Evolutionary conservation across 805 yeast genomes (phyloP).

Genomic region (Yarrowia sp.): DNA sequence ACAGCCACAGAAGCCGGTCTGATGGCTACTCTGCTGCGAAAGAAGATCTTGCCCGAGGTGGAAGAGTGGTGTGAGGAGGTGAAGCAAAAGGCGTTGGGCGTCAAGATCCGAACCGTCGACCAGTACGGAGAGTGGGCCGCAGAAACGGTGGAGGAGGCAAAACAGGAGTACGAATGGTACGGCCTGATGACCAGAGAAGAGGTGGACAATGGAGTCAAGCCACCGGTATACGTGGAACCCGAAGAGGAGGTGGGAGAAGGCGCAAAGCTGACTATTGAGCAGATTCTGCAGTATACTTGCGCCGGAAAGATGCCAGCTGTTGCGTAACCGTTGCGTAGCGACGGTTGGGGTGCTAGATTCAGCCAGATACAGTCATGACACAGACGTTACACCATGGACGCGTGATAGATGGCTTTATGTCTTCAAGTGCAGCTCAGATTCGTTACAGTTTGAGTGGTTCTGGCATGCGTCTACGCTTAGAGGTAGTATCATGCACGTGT

Average conservation of each 20-base stretch:
- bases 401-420: too few relatives aligned
- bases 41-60: slow-evolving; percentile 87
- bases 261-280: not conserved
- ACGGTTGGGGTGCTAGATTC: too few relatives aligned
- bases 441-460: too few relatives aligned
- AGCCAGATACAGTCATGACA: too few relatives aligned
- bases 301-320: not conserved
- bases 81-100: slow-evolving; percentile 37
- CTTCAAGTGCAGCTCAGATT: too few relatives aligned
- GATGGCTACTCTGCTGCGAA: slow-evolving; percentile 77
- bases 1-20: slow-evolving; percentile 78
- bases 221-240: not conserved
- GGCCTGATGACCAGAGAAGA: slow-evolving; percentile 59
- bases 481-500: too few relatives aligned
- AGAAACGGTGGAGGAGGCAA: slow-evolving; percentile 49
- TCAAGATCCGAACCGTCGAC: slow-evolving; percentile 46
- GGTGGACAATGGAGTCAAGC: slow-evolving; percentile 35
- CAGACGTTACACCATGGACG: too few relatives aligned
- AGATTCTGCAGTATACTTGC: slow-evolving; percentile 16
- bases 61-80: slow-evolving; percentile 72
- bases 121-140: slow-evolving; percentile 69
- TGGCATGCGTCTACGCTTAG: too few relatives aligned
- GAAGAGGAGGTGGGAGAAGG: not conserved
- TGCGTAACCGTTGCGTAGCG: too few relatives aligned
- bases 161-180: slow-evolving; percentile 56